Percentiles rank a stretch among this genome's conserved stretches.
Evolutionary conservation across 805 yeast species (phyloP).

Genomic region (Schwanniomyces vanrijiae): DNA sequence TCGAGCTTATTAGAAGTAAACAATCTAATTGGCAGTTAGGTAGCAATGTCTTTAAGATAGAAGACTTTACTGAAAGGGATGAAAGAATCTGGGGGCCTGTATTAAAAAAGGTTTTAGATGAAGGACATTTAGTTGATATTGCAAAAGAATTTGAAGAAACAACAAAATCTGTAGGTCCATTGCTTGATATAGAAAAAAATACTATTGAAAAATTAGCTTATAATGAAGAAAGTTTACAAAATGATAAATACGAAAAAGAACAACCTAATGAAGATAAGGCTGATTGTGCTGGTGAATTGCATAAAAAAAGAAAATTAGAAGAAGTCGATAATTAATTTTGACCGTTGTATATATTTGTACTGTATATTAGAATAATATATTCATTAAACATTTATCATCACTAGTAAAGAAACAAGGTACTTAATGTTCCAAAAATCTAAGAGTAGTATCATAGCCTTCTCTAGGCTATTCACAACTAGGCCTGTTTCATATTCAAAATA

Average conservation of each 20-base stretch:
- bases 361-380: constrained; percentile 1
- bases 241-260: not conserved
- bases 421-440: not conserved
- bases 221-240: constrained; percentile 1
- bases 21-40: constrained; percentile 87
- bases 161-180: constrained; percentile 5
- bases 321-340: constrained; percentile 14
- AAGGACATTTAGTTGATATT: constrained; percentile 26
- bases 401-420: not conserved
- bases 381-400: not conserved
- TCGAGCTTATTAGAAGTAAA: constrained; percentile 63
- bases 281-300: not conserved
- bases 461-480: not conserved
- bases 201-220: constrained; percentile 4
- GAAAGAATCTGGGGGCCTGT: constrained; percentile 73
- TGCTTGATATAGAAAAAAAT: constrained; percentile 8
- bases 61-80: constrained; percentile 60
- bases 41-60: constrained; percentile 63
- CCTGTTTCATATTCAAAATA: not conserved
- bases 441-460: not conserved
- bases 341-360: not conserved
- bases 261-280: constrained; percentile 1
- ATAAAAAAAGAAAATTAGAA: constrained; percentile 20
- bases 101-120: constrained; percentile 51
- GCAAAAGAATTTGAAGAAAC: constrained; percentile 18